Conservation (phyloP, 2,329 filamentous ascomycete species). For the Monosporascus sp. region DNA sequence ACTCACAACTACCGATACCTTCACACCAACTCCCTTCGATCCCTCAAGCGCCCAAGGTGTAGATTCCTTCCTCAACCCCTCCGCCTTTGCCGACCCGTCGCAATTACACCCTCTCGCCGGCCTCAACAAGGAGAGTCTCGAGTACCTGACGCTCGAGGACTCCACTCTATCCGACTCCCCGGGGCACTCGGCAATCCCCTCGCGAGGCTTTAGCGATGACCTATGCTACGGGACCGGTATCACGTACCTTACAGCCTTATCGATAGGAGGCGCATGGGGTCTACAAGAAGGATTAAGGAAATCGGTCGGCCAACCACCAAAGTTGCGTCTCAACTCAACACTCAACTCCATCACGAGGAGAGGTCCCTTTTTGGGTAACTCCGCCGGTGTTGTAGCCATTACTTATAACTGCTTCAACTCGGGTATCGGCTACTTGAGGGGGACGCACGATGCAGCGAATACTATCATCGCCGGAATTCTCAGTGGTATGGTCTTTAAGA, state of each 20-base stretch:
- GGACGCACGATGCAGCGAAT: conserved; percentile 87
- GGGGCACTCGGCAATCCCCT: conserved; percentile 84
- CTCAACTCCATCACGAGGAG: conserved; percentile 90
- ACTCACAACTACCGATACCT: conserved; percentile 44
- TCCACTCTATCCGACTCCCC: conserved; percentile 80
- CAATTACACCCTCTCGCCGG: conserved; percentile 90
- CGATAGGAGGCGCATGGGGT: conserved; percentile 86
- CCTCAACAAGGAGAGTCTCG: conserved; percentile 85
- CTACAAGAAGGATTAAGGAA: conserved; percentile 81
- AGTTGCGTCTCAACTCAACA: conserved; percentile 87
- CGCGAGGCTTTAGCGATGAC: conserved; percentile 95
- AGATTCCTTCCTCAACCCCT: conserved; percentile 75
- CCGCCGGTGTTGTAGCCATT: conserved; percentile 90
- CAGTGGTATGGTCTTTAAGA: conserved; percentile 95
- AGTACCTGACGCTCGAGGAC: conserved; percentile 94
- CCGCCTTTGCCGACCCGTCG: conserved; percentile 77
- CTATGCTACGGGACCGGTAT: conserved; percentile 96
- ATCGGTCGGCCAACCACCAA: conserved; percentile 72
- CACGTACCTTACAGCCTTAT: conserved; percentile 84
- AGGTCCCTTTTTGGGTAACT: conserved; percentile 94
- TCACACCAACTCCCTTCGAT: conserved; percentile 59
- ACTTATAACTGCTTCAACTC: conserved; percentile 94
- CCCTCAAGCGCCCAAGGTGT: conserved; percentile 72
- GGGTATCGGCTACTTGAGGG: conserved; percentile 69
- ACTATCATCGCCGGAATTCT: conserved; percentile 79